These are phyloP conservation scores for Pseudogymnoascus pannorum DNA, from an alignment of 2,329 filamentous ascomycete species.

Conservation along the genomic window DNA sequence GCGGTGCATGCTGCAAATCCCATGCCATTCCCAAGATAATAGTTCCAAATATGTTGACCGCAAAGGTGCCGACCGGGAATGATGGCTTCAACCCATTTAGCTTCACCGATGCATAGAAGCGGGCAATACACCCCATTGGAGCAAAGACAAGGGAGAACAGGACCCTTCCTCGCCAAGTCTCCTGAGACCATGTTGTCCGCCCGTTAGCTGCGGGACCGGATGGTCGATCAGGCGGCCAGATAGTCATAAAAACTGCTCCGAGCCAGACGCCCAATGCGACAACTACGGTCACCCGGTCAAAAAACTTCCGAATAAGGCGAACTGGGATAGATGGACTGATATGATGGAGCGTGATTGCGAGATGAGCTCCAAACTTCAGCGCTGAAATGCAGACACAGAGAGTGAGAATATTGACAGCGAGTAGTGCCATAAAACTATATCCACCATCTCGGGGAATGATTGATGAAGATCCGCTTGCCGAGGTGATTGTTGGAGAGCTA, in stretches of 20 bases:
- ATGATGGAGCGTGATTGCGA: conserved; percentile 56
- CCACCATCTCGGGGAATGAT: conserved; percentile 55
- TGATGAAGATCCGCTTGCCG: conserved; percentile 21
- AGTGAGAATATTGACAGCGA: conserved; percentile 68
- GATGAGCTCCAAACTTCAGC: conserved; percentile 65
- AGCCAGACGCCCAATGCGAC: conserved; percentile 72
- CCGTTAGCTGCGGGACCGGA: conserved; percentile 16
- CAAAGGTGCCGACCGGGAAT: conserved; percentile 83
- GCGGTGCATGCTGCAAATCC: conserved; percentile 64
- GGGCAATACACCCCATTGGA: conserved; percentile 66
- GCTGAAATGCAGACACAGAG: conserved; percentile 62
- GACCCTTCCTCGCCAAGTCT: conserved; percentile 67
- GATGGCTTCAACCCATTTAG: conserved; percentile 60
- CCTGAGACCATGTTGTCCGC: conserved; percentile 17
- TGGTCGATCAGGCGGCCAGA: conserved; percentile 58
- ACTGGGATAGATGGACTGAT: conserved; percentile 55
- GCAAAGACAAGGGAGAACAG: conserved; percentile 76
- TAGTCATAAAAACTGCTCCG: conserved; percentile 63
- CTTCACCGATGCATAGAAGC: conserved; percentile 64
- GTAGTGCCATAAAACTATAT: conserved; percentile 73
- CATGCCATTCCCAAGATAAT: conserved; percentile 67
- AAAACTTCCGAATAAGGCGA: conserved; percentile 44
- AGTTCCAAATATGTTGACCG: conserved; percentile 72
- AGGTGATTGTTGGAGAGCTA: conserved; percentile 44
- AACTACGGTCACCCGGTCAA: conserved; percentile 58